Evolutionary conservation across 2,329 filamentous ascomycete species (phyloP).

Genomic region (Diaporthe citri): DNA sequence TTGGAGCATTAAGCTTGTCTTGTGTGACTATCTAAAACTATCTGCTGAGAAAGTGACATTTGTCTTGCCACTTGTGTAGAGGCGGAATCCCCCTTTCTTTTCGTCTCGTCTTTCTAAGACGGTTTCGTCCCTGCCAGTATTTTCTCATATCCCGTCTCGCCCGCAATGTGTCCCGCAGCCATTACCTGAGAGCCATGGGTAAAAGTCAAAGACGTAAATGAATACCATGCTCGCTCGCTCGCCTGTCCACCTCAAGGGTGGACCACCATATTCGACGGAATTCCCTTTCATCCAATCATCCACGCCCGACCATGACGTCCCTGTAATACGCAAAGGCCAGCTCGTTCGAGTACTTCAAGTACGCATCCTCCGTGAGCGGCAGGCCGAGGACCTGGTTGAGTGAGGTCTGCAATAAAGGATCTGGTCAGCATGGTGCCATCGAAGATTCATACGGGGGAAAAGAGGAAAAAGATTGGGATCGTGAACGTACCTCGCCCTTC

Average conservation of each 20-base stretch:
- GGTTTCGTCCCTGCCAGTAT: neutral
- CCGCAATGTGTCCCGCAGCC: neutral
- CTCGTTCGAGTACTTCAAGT: slow-evolving; percentile 77
- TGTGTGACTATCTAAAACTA: slow-evolving; percentile 30
- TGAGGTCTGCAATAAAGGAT: slow-evolving; percentile 51
- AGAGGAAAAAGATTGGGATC: neutral
- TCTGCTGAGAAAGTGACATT: slow-evolving; percentile 1
- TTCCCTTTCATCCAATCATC: neutral
- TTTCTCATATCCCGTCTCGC: neutral
- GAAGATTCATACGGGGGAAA: slow-evolving; percentile 36
- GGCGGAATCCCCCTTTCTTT: neutral
- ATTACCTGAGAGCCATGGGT: slow-evolving; percentile 13
- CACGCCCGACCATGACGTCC: slow-evolving; percentile 66
- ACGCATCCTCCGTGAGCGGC: slow-evolving; percentile 79
- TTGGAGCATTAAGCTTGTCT: slow-evolving; percentile 15
- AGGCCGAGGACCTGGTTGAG: slow-evolving; percentile 67
- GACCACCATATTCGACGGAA: neutral
- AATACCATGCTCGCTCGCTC: slow-evolving; percentile 2
- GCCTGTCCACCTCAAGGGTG: neutral
- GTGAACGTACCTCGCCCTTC: slow-evolving; percentile 66
- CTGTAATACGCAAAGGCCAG: slow-evolving; percentile 78
- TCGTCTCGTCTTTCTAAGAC: neutral
- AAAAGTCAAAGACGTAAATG: neutral
- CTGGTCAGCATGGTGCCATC: slow-evolving; percentile 52
- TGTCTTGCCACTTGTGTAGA: slow-evolving; percentile 48